These are phyloP conservation scores for Colletotrichum navitas DNA, from an alignment of 2,329 filamentous ascomycete species.

Conservation along the genomic window DNA sequence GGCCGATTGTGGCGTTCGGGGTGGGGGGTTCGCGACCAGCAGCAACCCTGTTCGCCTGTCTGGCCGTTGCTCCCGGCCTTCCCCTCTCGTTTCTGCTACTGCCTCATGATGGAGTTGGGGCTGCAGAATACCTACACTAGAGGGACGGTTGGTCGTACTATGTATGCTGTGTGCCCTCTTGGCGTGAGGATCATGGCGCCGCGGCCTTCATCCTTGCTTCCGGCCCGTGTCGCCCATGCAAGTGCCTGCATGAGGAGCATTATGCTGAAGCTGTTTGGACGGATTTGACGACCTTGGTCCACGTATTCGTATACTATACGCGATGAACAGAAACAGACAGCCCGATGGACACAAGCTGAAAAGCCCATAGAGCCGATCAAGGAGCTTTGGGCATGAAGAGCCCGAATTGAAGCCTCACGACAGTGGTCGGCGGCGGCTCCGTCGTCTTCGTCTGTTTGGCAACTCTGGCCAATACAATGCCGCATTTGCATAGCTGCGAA, in stretches of 20 bases:
- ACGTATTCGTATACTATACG: too few relatives aligned
- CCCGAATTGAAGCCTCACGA: not conserved
- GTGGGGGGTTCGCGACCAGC: not conserved
- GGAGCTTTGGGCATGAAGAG: not conserved
- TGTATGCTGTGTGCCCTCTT: not conserved
- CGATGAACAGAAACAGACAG: not conserved
- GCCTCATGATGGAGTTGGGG: not conserved
- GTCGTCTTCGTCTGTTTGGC: not conserved
- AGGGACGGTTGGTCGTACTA: not conserved
- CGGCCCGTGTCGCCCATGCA: constrained; percentile 10
- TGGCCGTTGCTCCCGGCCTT: constrained; percentile 1
- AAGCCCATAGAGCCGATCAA: not conserved
- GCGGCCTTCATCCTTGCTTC: constrained; percentile 24
- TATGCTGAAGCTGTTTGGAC: not conserved
- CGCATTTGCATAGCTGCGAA: not conserved
- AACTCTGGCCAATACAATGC: not conserved
- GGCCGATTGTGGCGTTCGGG: constrained; percentile 8
- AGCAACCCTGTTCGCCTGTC: not conserved
- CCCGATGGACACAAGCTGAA: too few relatives aligned
- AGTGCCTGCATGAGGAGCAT: not conserved
- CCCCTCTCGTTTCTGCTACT: not conserved
- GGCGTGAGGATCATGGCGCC: constrained; percentile 13
- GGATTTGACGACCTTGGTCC: not conserved
- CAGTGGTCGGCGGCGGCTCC: not conserved
- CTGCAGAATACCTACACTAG: not conserved